These are phyloP conservation scores for Xylariaceae sp. DNA, from an alignment of 2,329 filamentous ascomycete genomes.

Conservation along the genomic window DNA sequence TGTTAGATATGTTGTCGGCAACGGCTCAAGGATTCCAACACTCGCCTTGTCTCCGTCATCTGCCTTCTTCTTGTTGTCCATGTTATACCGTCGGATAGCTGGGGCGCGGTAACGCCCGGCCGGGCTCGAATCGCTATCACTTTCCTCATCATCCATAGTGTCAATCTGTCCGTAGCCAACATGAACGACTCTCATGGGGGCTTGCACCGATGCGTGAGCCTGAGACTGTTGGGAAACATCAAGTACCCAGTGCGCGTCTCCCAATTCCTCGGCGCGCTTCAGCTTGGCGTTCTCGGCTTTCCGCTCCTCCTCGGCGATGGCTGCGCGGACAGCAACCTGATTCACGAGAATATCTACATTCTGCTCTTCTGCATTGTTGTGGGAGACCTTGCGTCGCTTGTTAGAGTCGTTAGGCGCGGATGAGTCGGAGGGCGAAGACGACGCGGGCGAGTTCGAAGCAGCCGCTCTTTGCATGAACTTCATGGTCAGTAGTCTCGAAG, in stretches of 20 bases:
- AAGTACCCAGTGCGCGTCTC: conserved; percentile 73
- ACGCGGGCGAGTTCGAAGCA: conserved; percentile 54
- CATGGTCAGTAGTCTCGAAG: conserved; percentile 84
- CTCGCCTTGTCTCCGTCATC: conserved; percentile 17
- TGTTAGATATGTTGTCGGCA: conserved; percentile 25
- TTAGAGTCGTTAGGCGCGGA: conserved; percentile 45
- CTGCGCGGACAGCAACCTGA: conserved; percentile 56
- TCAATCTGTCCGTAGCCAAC: conserved; percentile 48
- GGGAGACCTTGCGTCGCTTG: conserved; percentile 58
- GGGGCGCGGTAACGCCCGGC: conserved; percentile 17
- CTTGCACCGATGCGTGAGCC: conserved; percentile 29
- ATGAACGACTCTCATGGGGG: conserved; percentile 54
- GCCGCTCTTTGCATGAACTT: conserved; percentile 95
- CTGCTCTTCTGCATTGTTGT: conserved; percentile 31
- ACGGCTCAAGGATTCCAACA: not conserved
- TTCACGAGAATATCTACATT: conserved; percentile 46
- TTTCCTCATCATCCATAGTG: conserved; percentile 23
- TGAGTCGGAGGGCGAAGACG: conserved; percentile 41
- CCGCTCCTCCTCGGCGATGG: conserved; percentile 61
- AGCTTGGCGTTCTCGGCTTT: conserved; percentile 58
- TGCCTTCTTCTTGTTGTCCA: conserved; percentile 30
- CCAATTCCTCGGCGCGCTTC: conserved; percentile 54
- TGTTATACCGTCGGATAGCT: conserved; percentile 31
- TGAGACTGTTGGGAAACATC: conserved; percentile 43
- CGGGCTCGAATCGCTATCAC: conserved; percentile 21